Evolutionary conservation across 2,329 filamentous ascomycete genomes (phyloP).

Genomic region (Aspergillus brunneoviolaceus): DNA sequence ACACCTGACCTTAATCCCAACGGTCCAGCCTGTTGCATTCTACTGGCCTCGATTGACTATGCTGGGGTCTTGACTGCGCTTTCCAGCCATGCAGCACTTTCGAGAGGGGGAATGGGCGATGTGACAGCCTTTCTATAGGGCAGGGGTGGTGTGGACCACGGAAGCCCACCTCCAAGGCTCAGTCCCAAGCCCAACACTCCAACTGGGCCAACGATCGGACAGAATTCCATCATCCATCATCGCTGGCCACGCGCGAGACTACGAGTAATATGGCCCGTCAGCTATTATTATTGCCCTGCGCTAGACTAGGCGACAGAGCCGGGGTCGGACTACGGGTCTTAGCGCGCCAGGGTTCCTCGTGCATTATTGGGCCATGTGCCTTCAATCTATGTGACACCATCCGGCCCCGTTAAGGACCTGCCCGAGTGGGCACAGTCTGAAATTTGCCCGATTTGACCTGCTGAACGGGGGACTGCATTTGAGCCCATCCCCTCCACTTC

Average conservation of each 20-base stretch:
- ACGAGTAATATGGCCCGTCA: neutral
- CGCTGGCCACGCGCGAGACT: neutral
- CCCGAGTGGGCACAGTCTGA: neutral
- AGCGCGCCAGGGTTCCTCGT: conserved; percentile 2
- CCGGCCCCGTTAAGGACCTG: neutral
- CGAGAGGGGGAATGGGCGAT: neutral
- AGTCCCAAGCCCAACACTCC: neutral
- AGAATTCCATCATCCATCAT: neutral
- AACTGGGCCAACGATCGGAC: neutral
- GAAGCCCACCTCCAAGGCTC: neutral
- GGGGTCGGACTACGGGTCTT: neutral
- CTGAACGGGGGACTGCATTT: neutral
- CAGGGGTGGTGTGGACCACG: neutral
- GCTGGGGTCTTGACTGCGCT: too few species aligned
- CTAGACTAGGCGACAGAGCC: neutral
- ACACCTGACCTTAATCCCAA: neutral
- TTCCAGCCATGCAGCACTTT: neutral
- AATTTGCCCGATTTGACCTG: neutral
- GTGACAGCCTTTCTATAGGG: neutral
- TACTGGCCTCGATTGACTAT: neutral
- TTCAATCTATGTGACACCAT: conserved; percentile 6
- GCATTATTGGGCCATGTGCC: conserved; percentile 7
- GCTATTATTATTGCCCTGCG: too few species aligned
- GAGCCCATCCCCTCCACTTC: neutral
- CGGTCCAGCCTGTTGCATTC: neutral